phyloP scores from a whole-genome alignment of 306 rosid species.

The Sindora glabra region DNA sequence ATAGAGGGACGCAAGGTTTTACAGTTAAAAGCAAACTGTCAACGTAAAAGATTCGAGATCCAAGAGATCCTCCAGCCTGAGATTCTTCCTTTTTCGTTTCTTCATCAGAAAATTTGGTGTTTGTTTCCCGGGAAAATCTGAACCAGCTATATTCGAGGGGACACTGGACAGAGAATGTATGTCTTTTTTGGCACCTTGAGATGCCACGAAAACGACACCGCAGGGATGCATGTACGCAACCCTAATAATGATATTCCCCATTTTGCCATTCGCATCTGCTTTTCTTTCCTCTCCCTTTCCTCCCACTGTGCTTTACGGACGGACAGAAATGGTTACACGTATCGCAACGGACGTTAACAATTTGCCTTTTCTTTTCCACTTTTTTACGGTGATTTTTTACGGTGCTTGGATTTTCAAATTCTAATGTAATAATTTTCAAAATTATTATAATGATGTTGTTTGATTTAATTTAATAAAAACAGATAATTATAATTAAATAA shows the following conservation, averaged over 20 bases:
- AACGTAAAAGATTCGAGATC: slow-evolving; percentile 33
- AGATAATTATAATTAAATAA: too few relatives aligned
- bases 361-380: not conserved
- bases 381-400: too few relatives aligned
- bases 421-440: too few relatives aligned
- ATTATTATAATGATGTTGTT: too few relatives aligned
- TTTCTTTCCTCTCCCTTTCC: not conserved
- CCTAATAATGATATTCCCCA: not conserved
- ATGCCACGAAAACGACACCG: slow-evolving; percentile 41
- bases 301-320: not conserved
- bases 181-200: slow-evolving; percentile 33
- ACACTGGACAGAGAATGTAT: slow-evolving; percentile 41
- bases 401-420: too few relatives aligned
- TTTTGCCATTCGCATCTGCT: not conserved
- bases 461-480: too few relatives aligned
- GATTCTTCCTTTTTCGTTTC: slow-evolving; percentile 28
- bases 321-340: slow-evolving; percentile 9
- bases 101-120: slow-evolving; percentile 20
- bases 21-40: not conserved
- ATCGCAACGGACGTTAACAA: too few relatives aligned
- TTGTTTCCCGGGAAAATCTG: slow-evolving; percentile 9
- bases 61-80: slow-evolving; percentile 26
- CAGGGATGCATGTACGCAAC: slow-evolving; percentile 11
- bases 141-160: slow-evolving; percentile 31
- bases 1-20: not conserved